Percentiles rank a stretch among this genome's conserved stretches.
phyloP scores from a whole-genome alignment of 2,329 filamentous ascomycete genomes.

The Pleurostoma richardsiae region DNA sequence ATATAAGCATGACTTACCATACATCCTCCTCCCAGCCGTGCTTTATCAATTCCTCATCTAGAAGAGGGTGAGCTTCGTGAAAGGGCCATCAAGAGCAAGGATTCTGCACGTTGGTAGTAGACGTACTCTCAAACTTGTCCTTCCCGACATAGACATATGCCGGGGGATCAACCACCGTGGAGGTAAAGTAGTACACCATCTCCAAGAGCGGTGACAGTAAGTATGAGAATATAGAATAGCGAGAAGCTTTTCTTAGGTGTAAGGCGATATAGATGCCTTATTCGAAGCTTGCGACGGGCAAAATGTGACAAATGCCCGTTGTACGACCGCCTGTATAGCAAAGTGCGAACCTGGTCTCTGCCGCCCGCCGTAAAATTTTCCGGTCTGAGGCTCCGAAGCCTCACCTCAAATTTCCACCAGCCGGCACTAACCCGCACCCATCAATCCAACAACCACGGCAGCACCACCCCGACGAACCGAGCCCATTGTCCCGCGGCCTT shows the following conservation, averaged over 20 bases:
- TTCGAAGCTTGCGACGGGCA: no score
- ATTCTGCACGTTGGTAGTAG: slow-evolving; percentile 2
- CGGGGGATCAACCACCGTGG: slow-evolving; percentile 72
- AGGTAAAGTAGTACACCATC: slow-evolving; percentile 97
- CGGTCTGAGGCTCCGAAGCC: background rate
- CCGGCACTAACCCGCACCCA: background rate
- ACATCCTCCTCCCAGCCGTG: slow-evolving; percentile 93
- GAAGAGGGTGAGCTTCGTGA: slow-evolving; percentile 5
- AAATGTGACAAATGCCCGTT: no score
- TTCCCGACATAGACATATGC: slow-evolving; percentile 96
- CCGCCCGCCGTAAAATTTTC: no score
- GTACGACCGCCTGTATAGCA: no score
- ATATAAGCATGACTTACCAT: slow-evolving; percentile 56
- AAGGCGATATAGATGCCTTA: no score
- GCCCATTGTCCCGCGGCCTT: slow-evolving; percentile 8
- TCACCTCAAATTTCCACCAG: background rate
- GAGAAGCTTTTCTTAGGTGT: no score
- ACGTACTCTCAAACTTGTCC: slow-evolving; percentile 95
- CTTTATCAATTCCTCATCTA: slow-evolving; percentile 95
- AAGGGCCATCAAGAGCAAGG: no score
- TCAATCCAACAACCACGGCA: background rate
- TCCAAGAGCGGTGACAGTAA: background rate
- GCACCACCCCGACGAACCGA: background rate
- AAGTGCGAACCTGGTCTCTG: no score
- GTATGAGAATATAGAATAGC: no score